These are phyloP conservation scores for Suzukiozyma palmioleophila DNA, from an alignment of 1,139 yeast species.

Conservation along the genomic window DNA sequence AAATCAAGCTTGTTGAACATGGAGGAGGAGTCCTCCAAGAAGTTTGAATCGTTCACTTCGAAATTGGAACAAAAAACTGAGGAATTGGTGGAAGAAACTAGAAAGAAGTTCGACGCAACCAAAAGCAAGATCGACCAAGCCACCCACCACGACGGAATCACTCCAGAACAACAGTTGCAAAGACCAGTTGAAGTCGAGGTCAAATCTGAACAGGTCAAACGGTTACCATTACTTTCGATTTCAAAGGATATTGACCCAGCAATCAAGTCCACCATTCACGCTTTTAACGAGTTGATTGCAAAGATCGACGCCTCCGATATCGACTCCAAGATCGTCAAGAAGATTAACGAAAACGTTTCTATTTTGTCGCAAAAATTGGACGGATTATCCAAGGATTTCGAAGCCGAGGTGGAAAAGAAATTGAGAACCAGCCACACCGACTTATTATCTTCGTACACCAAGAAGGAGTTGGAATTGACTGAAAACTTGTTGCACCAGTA, in stretches of 20 bases:
- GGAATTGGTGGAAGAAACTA: conserved; percentile 35
- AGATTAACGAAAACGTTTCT: conserved; percentile 28
- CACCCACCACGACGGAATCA: conserved; percentile 10
- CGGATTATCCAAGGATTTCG: conserved; percentile 36
- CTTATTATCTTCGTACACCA: conserved; percentile 53
- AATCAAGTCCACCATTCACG: conserved; percentile 42
- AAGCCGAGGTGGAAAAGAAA: conserved; percentile 35
- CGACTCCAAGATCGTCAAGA: conserved; percentile 26
- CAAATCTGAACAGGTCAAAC: conserved; percentile 26
- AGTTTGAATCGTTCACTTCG: conserved; percentile 30
- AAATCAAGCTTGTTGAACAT: conserved; percentile 18
- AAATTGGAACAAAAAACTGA: conserved; percentile 33
- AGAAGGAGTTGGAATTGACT: conserved; percentile 49
- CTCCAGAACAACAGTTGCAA: conserved; percentile 46
- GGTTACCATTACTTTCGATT: conserved; percentile 34
- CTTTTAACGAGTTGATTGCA: conserved; percentile 50
- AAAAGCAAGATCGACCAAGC: background rate
- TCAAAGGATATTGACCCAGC: conserved; percentile 34
- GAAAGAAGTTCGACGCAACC: conserved; percentile 21
- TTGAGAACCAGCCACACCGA: conserved; percentile 43
- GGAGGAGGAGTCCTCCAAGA: conserved; percentile 29
- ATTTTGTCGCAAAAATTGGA: conserved; percentile 30
- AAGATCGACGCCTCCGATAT: conserved; percentile 42
- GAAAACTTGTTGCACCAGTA: conserved; percentile 46
- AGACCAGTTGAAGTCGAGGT: conserved; percentile 39